Conservation (phyloP, 2,329 filamentous ascomycete species). For the Pseudogymnoascus sp. region DNA sequence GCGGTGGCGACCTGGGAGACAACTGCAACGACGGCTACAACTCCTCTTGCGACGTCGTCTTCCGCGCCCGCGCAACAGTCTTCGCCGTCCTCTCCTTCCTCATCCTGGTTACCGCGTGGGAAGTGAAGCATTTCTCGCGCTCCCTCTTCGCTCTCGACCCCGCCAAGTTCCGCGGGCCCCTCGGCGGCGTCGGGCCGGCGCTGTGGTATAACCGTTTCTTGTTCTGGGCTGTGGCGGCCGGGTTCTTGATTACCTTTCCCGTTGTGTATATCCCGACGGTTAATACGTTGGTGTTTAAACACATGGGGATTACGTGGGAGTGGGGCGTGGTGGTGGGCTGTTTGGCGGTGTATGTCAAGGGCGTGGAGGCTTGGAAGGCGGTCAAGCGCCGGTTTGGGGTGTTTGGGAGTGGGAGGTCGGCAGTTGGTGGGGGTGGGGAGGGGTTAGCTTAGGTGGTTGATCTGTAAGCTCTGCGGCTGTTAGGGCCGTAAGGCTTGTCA, state of each 20-base stretch:
- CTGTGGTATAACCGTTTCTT: constrained; percentile 61
- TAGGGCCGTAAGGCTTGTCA: background rate
- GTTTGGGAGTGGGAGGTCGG: background rate
- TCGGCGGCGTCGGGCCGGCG: constrained; percentile 45
- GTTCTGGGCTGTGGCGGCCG: constrained; percentile 53
- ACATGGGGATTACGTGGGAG: constrained; percentile 60
- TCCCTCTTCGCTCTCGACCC: constrained; percentile 61
- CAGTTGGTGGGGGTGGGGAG: background rate
- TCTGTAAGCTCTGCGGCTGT: background rate
- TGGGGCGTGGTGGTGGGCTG: constrained; percentile 59
- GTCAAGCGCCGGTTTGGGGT: constrained; percentile 41
- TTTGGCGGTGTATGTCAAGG: constrained; percentile 49
- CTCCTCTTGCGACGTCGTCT: constrained; percentile 45
- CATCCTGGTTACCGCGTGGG: constrained; percentile 61
- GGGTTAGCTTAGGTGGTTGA: background rate
- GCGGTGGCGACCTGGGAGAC: constrained; percentile 44
- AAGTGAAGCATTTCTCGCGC: constrained; percentile 62
- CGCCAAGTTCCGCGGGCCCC: constrained; percentile 38
- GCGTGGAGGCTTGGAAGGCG: constrained; percentile 63
- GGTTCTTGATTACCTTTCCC: constrained; percentile 51
- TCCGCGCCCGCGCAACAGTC: constrained; percentile 57
- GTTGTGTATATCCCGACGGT: constrained; percentile 60
- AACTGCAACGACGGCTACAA: constrained; percentile 50
- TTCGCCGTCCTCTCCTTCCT: constrained; percentile 63
- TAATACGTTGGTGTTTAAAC: constrained; percentile 60